Evolutionary conservation across 2,329 filamentous ascomycete species (phyloP), one percentile per base, ranked within the genome.

Genomic region (Clonostachys solani): DNA sequence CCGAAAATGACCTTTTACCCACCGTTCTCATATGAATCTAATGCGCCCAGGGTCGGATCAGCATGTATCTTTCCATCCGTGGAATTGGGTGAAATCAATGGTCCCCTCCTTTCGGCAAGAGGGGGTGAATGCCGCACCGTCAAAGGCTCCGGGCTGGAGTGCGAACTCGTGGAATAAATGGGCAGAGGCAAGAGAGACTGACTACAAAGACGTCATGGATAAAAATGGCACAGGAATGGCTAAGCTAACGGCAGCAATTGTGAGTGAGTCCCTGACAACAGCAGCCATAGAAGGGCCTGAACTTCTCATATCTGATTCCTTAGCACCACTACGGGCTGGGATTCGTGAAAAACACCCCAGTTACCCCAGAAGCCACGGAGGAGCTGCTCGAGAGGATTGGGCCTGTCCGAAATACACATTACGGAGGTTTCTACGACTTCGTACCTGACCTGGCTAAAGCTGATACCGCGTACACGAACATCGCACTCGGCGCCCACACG

Each of bases 381-480:
- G 63, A 71, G n/a, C 74, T 96, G 2, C 73, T 97, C 3, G 79
- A 89, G 59, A 81, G 83, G 47, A 95, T 99, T 52, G 82, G 90
- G 0, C 92, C 92, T 53, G 92, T 97, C 57, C 82, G 92, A 16
- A 77, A 86, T 51, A 99, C 94, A 0, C 94, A 97, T 63, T 99
- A 97, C 65, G 92, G 89, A 71, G 81, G 69, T 49, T 78, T 78
- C 60, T 81, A 80, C 58, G 92, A 96, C 66, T 97, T 97, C 65
- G 88, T 89, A 1, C 87, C 92, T 6, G 88, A 96, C 64, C 78
- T 96, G 19, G 86, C 89, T 29, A 86, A 86, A 60, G 92, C 92
- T 54, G 91, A 96, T 60, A 95, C 89, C 2, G 91, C 91, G 5
- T 99, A 97, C 69, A 96, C 92, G 2, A 90, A 87, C 57, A 76